Evolutionary conservation across 2,329 filamentous ascomycete species (phyloP), one percentile per base, ranked within the genome.

Genomic region (Monosporascus sp.): DNA sequence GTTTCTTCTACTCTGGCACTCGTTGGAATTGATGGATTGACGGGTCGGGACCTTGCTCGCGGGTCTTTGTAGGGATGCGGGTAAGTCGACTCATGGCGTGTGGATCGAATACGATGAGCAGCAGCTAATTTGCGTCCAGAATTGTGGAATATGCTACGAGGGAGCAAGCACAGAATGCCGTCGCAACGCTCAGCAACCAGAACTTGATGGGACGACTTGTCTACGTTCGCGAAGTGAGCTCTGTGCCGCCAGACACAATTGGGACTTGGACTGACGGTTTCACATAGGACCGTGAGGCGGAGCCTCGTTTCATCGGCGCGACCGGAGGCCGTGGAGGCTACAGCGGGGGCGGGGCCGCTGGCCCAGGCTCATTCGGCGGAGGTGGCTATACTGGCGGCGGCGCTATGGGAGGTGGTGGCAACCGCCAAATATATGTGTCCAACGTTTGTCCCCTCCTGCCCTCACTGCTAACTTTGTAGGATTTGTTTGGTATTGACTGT

Each of bases 61-160:
- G 81, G 87, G 83, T 83, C 79, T 80, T 82, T 95, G 88, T 96
- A 97, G 93, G 93, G 94, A 91, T 99, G 93, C 93, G 94, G 94
- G 91, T 96, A 86, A 86, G 91, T 84, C 41, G 50, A 54, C 27
- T 39, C 39, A 27, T 25, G 6, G 24, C 24, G 6, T 18, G 3
- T 14, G 22, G 37, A 45, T 9, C 50, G 18, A n/a, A 38, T 43
- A 39, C 6, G 18, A 46, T 31, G n/a, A 37, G 7, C 5, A 17
- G n/a, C 27, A 5, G 6, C 56, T 59, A 53, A 59, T 41, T 37
- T 3, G 2, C 18, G 17, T 37, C 4, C 62, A 96, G 91, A 81
- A 99, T 99, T 90, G 94, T 99, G 87, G 94, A 99, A 88, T 99
- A 99, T 86, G 92, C 92, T 74, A 97, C 93, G 68, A 90, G 92